These are phyloP conservation scores for Monsonia emarginata DNA, from an alignment of 441 rosid genomes.

Conservation along the genomic window DNA sequence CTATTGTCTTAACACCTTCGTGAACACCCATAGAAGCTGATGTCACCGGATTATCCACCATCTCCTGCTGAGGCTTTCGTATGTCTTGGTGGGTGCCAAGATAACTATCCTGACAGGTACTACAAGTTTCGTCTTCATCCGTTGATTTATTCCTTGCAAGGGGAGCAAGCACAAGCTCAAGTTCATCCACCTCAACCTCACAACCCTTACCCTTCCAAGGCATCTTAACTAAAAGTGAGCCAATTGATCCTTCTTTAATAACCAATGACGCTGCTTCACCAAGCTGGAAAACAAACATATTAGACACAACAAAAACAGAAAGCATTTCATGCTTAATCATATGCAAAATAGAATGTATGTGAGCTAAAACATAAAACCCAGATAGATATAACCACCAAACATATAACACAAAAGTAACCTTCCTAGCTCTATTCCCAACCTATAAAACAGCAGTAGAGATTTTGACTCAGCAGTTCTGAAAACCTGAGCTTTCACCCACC, in stretches of 20 bases:
- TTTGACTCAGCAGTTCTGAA: background rate
- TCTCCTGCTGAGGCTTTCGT: slow-evolving; percentile 34
- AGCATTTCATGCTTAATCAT: background rate
- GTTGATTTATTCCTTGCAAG: slow-evolving; percentile 25
- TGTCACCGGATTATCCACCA: slow-evolving; percentile 28
- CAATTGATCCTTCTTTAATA: slow-evolving; percentile 93
- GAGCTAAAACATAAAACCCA: background rate
- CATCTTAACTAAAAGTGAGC: slow-evolving; percentile 68
- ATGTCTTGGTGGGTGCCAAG: slow-evolving; percentile 21
- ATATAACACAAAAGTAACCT: background rate
- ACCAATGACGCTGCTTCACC: slow-evolving; percentile 48
- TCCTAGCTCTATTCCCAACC: background rate
- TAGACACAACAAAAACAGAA: slow-evolving; percentile 6
- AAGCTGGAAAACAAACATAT: slow-evolving; percentile 33
- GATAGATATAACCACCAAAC: background rate
- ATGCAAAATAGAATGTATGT: background rate
- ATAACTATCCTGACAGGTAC: slow-evolving; percentile 28
- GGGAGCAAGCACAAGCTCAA: slow-evolving; percentile 76
- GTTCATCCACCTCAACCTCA: slow-evolving; percentile 79
- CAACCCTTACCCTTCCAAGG: slow-evolving; percentile 80
- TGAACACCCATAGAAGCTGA: slow-evolving; percentile 60
- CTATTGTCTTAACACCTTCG: slow-evolving; percentile 97
- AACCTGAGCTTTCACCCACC: background rate
- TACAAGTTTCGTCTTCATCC: slow-evolving; percentile 25
- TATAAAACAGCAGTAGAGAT: background rate